phyloP scores from a whole-genome alignment of 192 early-diverging fungal species.

The Backusella tuberculispora region DNA sequence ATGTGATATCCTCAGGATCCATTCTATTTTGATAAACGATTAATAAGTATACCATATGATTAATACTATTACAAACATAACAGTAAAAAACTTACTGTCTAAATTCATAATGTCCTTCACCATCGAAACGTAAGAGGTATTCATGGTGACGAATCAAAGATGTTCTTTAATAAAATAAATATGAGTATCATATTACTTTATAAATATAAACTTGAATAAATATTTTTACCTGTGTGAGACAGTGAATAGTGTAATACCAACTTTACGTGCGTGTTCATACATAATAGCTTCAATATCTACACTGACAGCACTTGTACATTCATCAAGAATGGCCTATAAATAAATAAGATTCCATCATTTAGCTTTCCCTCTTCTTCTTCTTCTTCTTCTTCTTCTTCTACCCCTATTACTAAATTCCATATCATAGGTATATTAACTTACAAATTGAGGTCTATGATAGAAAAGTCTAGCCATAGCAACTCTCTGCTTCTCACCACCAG shows the following conservation, averaged over 20 bases:
- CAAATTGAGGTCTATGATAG: slow-evolving; percentile 83
- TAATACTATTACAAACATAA: neutral
- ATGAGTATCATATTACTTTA: neutral
- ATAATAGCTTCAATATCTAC: slow-evolving; percentile 82
- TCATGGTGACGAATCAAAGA: slow-evolving; percentile 57
- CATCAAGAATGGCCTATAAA: slow-evolving; percentile 66
- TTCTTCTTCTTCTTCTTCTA: too few relatives aligned
- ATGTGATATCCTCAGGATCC: slow-evolving; percentile 47
- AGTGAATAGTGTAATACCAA: slow-evolving; percentile 66
- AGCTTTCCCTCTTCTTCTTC: neutral
- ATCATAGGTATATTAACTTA: slow-evolving; percentile 35
- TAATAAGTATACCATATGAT: neutral
- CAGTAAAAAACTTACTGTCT: slow-evolving; percentile 43
- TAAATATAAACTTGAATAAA: neutral
- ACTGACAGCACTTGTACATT: slow-evolving; percentile 81
- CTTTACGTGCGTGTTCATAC: slow-evolving; percentile 59
- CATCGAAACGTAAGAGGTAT: slow-evolving; percentile 64
- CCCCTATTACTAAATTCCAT: too few relatives aligned
- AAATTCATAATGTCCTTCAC: slow-evolving; percentile 66
- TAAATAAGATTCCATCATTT: too few relatives aligned
- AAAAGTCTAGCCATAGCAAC: slow-evolving; percentile 88
- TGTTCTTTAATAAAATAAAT: slow-evolving; percentile 20
- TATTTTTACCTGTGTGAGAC: slow-evolving; percentile 55
- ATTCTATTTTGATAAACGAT: slow-evolving; percentile 30
- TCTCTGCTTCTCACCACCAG: slow-evolving; percentile 79